A percentile compares a stretch with the other conserved stretches of the same genome.
Evolutionary conservation across 306 rosid species (phyloP).

Genomic region (Cicer arietinum): DNA sequence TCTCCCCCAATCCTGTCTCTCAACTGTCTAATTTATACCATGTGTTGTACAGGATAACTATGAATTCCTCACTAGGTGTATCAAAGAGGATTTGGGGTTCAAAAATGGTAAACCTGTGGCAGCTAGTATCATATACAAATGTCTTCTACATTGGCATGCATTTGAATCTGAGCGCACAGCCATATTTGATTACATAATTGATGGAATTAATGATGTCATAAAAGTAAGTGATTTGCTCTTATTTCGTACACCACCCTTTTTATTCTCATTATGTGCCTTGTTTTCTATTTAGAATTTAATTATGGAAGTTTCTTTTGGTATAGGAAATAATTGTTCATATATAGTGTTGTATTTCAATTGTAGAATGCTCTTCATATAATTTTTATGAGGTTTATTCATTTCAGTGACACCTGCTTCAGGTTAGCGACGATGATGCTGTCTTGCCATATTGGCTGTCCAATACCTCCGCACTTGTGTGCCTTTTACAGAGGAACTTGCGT

Average conservation of each 20-base stretch:
- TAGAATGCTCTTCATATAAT: conserved; percentile 27
- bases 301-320: conserved; percentile 9
- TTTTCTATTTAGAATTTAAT: conserved; percentile 28
- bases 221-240: conserved; percentile 60
- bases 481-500: conserved; percentile 81
- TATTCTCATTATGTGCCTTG: conserved; percentile 16
- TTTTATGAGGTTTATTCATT: conserved; percentile 30
- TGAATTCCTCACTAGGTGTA: conserved; percentile 82
- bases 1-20: not conserved
- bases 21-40: conserved; percentile 20
- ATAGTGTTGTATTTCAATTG: conserved; percentile 10
- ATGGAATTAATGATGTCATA: conserved; percentile 78
- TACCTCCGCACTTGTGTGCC: conserved; percentile 88
- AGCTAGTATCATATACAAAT: conserved; percentile 82
- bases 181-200: conserved; percentile 88
- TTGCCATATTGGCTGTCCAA: conserved; percentile 95
- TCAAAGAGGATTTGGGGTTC: conserved; percentile 89
- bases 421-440: conserved; percentile 69
- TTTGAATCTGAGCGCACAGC: conserved; percentile 95
- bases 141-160: conserved; percentile 98
- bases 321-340: not conserved
- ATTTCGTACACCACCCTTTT: not conserved
- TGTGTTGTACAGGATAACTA: conserved; percentile 75
- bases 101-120: conserved; percentile 85
- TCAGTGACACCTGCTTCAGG: conserved; percentile 57